These are phyloP conservation scores for Pichia rugopelliculosa DNA, from an alignment of 805 yeast genomes.

Conservation along the genomic window DNA sequence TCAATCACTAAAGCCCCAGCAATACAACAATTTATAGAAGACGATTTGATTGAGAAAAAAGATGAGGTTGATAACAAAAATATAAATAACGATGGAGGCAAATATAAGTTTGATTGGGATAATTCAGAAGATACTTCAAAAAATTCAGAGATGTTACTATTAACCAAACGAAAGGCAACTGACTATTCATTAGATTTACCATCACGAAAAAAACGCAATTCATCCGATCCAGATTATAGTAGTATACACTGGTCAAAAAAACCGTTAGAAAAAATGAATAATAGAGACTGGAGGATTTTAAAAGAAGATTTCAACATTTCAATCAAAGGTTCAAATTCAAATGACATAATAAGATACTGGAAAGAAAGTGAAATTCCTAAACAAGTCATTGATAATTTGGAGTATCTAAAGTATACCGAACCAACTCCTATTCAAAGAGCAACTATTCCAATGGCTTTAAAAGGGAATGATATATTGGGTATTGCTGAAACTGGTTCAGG, in stretches of 20 bases:
- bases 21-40: not conserved
- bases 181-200: constrained; percentile 7
- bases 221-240: constrained; percentile 4
- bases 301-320: constrained; percentile 68
- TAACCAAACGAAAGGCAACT: constrained; percentile 22
- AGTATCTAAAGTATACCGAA: constrained; percentile 37
- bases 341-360: constrained; percentile 72
- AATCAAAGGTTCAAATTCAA: constrained; percentile 41
- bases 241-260: constrained; percentile 63
- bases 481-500: constrained; percentile 98
- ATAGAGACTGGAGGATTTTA: constrained; percentile 85
- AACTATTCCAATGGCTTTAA: constrained; percentile 64
- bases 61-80: not conserved
- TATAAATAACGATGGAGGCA: constrained; percentile 17
- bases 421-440: constrained; percentile 94
- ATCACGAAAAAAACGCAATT: constrained; percentile 2
- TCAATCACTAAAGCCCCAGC: not conserved
- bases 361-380: constrained; percentile 47
- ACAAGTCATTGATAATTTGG: constrained; percentile 28
- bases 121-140: constrained; percentile 56
- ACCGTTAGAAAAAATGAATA: constrained; percentile 53
- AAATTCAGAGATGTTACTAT: constrained; percentile 35
- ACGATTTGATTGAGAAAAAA: not conserved
- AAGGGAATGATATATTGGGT: constrained; percentile 65
- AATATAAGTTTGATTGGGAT: constrained; percentile 67